Evolutionary conservation across 345 rosid genomes (phyloP).

Genomic region (Rhodomyrtus tomentosa): DNA sequence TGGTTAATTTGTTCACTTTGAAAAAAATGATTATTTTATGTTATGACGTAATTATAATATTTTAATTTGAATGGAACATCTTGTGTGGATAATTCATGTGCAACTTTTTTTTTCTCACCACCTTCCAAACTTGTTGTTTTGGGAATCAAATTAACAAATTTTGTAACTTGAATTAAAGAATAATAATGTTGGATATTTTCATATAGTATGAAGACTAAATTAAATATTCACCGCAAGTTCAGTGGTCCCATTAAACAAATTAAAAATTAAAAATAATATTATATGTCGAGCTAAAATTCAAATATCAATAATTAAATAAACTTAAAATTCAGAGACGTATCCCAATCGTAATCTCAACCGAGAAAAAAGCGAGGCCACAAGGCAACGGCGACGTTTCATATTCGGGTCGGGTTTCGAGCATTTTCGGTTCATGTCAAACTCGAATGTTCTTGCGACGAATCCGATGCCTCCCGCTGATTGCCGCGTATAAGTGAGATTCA

Average conservation of each 20-base stretch:
- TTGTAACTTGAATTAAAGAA: not conserved
- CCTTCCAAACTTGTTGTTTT: not conserved
- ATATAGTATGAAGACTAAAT: not conserved
- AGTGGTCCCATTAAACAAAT: not conserved
- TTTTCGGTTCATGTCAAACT: not conserved
- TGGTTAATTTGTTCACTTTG: not conserved
- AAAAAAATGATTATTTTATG: not conserved
- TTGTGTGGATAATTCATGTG: not conserved
- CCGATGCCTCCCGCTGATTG: not conserved
- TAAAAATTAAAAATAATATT: accelerated
- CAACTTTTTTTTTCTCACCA: no score
- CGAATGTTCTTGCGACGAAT: not conserved
- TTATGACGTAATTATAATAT: not conserved
- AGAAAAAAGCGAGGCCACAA: not conserved
- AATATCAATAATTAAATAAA: not conserved
- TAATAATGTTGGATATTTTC: not conserved
- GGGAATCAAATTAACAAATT: not conserved
- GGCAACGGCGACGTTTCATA: not conserved
- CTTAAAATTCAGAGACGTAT: accelerated
- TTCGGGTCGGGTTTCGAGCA: not conserved
- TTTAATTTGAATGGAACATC: accelerated
- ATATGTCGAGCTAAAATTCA: accelerated
- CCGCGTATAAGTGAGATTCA: not conserved
- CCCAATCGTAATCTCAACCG: not conserved
- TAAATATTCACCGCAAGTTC: not conserved